Conservation (phyloP, 169 alveolate species). For the Babesia caballi region DNA sequence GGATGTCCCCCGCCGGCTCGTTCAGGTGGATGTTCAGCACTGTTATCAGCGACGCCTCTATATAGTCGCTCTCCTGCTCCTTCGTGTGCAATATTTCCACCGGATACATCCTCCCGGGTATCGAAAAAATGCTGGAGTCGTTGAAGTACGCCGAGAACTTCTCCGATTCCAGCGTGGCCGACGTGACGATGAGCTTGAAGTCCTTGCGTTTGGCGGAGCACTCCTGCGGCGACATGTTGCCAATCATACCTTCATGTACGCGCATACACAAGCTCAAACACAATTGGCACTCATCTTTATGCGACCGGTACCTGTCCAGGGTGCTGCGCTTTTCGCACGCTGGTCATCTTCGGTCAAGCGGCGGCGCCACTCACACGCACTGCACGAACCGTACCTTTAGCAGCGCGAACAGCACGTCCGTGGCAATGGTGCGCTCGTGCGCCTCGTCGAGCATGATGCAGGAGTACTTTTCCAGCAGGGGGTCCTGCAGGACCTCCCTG, state of each 20-base stretch:
- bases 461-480: slow-evolving; percentile 86
- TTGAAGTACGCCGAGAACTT: slow-evolving; percentile 94
- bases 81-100: slow-evolving; percentile 95
- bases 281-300: slow-evolving; percentile 46
- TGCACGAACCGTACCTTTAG: slow-evolving; percentile 84
- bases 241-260: slow-evolving; percentile 20
- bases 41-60: slow-evolving; percentile 96
- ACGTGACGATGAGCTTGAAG: slow-evolving; percentile 97
- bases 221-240: slow-evolving; percentile 65
- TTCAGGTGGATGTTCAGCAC: slow-evolving; percentile 94
- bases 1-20: slow-evolving; percentile 97
- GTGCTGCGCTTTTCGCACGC: slow-evolving; percentile 28
- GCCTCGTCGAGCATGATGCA: slow-evolving; percentile 99
- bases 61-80: slow-evolving; percentile 97
- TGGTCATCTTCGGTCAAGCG: slow-evolving; percentile 54
- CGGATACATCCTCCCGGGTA: slow-evolving; percentile 98
- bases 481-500: slow-evolving; percentile 94
- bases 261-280: background rate
- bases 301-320: slow-evolving; percentile 85
- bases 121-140: slow-evolving; percentile 95
- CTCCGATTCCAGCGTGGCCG: slow-evolving; percentile 96
- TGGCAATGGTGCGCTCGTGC: slow-evolving; percentile 98
- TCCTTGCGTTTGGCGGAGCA: slow-evolving; percentile 89
- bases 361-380: background rate
- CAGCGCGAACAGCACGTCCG: slow-evolving; percentile 97